Evolutionary conservation across 805 yeast genomes (phyloP).

Genomic region (Diddensiella santjacobensis): DNA sequence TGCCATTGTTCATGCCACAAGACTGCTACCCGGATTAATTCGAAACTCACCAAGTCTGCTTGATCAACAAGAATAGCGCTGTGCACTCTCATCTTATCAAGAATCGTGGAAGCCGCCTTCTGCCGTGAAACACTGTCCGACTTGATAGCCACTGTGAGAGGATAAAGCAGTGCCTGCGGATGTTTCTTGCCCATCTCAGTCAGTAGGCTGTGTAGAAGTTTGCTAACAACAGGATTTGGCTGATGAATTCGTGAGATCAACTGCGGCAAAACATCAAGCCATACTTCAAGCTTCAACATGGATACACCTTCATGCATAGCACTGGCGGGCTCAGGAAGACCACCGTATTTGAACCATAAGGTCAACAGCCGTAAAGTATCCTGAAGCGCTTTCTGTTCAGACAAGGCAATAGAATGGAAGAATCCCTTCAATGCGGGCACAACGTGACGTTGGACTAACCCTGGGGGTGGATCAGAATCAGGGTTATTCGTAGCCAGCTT

Average conservation of each 20-base stretch:
- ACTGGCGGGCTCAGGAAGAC: constrained; percentile 81
- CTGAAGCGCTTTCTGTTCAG: constrained; percentile 82
- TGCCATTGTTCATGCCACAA: constrained; percentile 98
- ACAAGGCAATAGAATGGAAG: constrained; percentile 87
- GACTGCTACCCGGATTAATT: constrained; percentile 89
- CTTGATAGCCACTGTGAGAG: constrained; percentile 91
- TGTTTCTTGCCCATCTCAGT: constrained; percentile 91
- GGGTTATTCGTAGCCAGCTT: constrained; percentile 25
- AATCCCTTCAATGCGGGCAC: constrained; percentile 95
- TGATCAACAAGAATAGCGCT: constrained; percentile 83
- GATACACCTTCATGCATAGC: constrained; percentile 89
- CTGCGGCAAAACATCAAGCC: constrained; percentile 96
- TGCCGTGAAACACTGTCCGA: constrained; percentile 88
- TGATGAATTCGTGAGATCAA: constrained; percentile 95
- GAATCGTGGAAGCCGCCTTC: constrained; percentile 84
- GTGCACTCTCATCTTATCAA: constrained; percentile 88
- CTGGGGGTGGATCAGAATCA: constrained; percentile 22
- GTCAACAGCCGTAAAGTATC: constrained; percentile 88
- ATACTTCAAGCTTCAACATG: constrained; percentile 83
- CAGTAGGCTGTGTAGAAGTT: constrained; percentile 71
- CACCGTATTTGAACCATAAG: constrained; percentile 95
- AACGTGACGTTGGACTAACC: constrained; percentile 74
- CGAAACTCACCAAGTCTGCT: constrained; percentile 90
- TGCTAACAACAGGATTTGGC: constrained; percentile 79
- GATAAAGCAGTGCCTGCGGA: constrained; percentile 95